Conservation (phyloP, 768 basidiomycete genomes). For the Termitomyces sp. region DNA sequence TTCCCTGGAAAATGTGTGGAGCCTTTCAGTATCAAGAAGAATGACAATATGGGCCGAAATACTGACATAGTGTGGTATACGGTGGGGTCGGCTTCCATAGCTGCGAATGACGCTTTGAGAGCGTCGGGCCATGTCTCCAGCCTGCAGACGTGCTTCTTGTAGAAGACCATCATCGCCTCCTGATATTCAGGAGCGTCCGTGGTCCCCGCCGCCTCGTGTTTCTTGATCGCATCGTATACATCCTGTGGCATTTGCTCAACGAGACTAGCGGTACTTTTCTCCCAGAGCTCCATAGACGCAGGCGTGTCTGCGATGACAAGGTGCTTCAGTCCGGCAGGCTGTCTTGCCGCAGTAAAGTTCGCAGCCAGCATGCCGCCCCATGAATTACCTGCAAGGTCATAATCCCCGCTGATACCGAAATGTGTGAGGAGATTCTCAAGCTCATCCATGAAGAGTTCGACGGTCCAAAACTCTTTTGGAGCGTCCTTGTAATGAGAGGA, state of each 20-base stretch:
- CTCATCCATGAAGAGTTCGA: constrained; percentile 47
- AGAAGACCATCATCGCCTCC: constrained; percentile 18
- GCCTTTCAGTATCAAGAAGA: constrained; percentile 4
- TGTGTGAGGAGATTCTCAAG: constrained; percentile 42
- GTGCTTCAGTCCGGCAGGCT: constrained; percentile 33
- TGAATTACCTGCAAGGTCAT: constrained; percentile 47
- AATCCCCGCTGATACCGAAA: constrained; percentile 33
- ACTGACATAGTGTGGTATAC: constrained; percentile 23
- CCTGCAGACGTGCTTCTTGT: constrained; percentile 20
- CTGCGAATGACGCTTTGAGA: constrained; percentile 14
- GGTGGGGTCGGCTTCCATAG: constrained; percentile 19
- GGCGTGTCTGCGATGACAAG: constrained; percentile 26
- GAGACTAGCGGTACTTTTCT: constrained; percentile 11
- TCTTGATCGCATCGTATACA: constrained; percentile 16
- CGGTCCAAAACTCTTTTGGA: constrained; percentile 29
- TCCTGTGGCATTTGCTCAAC: constrained; percentile 12
- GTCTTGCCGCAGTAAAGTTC: constrained; percentile 31
- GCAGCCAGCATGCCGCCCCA: constrained; percentile 52
- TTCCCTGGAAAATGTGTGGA: constrained; percentile 1
- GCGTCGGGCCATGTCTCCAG: constrained; percentile 20
- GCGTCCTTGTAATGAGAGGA: constrained; percentile 39
- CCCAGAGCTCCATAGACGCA: constrained; percentile 24
- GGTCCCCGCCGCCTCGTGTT: constrained; percentile 16
- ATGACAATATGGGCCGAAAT: not conserved
- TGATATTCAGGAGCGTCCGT: constrained; percentile 11